Percentiles rank a stretch among this genome's conserved stretches.
These are phyloP conservation scores for Kluyveromyces marxianus DNA, from an alignment of 1,139 yeast genomes.

Conservation along the genomic window DNA sequence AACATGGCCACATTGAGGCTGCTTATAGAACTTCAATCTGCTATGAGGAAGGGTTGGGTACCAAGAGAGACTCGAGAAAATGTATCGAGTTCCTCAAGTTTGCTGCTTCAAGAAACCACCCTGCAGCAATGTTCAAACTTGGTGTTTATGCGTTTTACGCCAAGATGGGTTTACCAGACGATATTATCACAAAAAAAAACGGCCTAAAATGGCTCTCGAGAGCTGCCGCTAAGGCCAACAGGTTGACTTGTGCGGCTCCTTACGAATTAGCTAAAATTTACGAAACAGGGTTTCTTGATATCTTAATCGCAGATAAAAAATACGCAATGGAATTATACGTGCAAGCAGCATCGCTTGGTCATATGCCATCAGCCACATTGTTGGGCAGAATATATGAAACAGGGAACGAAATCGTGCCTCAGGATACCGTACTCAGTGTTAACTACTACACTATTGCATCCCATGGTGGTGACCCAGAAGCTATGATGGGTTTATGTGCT, in stretches of 20 bases:
- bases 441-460: constrained; percentile 94
- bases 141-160: constrained; percentile 83
- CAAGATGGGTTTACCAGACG: constrained; percentile 71
- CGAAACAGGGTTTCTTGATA: constrained; percentile 77
- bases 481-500: constrained; percentile 92
- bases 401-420: constrained; percentile 69
- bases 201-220: constrained; percentile 93
- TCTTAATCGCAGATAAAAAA: constrained; percentile 72
- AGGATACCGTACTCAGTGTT: constrained; percentile 76
- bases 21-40: constrained; percentile 89
- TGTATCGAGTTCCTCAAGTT: constrained; percentile 77
- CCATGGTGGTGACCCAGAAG: constrained; percentile 73
- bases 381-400: constrained; percentile 81
- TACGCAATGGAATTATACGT: constrained; percentile 84
- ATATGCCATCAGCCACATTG: constrained; percentile 68
- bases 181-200: constrained; percentile 63
- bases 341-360: constrained; percentile 86
- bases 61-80: constrained; percentile 79
- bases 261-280: constrained; percentile 84
- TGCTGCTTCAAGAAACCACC: constrained; percentile 88
- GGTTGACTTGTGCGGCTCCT: constrained; percentile 85
- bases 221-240: constrained; percentile 78
- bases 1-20: constrained; percentile 85
- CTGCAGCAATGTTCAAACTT: constrained; percentile 90
- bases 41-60: constrained; percentile 90